These are phyloP conservation scores for Calonectria naviculata DNA, from an alignment of 2,329 filamentous ascomycete genomes.

Conservation along the genomic window DNA sequence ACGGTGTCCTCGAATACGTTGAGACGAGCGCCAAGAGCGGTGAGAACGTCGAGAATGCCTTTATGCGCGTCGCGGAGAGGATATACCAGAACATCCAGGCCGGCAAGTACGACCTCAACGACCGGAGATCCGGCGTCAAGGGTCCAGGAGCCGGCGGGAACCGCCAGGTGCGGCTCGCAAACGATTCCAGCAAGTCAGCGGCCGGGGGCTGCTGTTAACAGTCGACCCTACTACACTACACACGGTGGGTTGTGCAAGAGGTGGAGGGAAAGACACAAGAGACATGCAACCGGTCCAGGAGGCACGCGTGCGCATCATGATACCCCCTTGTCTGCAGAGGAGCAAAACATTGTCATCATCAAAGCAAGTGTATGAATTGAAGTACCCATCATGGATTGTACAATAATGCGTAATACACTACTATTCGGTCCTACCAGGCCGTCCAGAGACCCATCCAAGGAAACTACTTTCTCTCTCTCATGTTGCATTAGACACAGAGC, in stretches of 20 bases:
- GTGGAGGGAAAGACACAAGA: slow-evolving; percentile 16
- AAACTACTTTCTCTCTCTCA: slow-evolving; percentile 35
- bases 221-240: background rate
- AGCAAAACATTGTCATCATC: slow-evolving; percentile 37
- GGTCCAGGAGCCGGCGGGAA: slow-evolving; percentile 65
- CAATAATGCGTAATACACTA: slow-evolving; percentile 47
- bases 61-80: slow-evolving; percentile 91
- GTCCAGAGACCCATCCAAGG: slow-evolving; percentile 26
- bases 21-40: slow-evolving; percentile 97
- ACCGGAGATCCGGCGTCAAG: slow-evolving; percentile 92
- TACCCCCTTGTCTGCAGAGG: slow-evolving; percentile 39
- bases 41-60: slow-evolving; percentile 92
- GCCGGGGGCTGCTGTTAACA: slow-evolving; percentile 61
- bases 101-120: slow-evolving; percentile 93
- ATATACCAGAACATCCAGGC: slow-evolving; percentile 98
- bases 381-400: slow-evolving; percentile 41
- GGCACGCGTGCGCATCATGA: slow-evolving; percentile 42
- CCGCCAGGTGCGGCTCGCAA: slow-evolving; percentile 58
- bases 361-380: slow-evolving; percentile 39
- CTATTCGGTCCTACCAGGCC: slow-evolving; percentile 32
- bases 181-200: slow-evolving; percentile 52
- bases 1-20: slow-evolving; percentile 92
- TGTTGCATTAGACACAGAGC: slow-evolving; percentile 45
- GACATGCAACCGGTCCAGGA: slow-evolving; percentile 29
- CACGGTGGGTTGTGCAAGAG: slow-evolving; percentile 13